These are phyloP conservation scores for Gastrolobium bilobum DNA, from an alignment of 306 rosid species.

Conservation along the genomic window DNA sequence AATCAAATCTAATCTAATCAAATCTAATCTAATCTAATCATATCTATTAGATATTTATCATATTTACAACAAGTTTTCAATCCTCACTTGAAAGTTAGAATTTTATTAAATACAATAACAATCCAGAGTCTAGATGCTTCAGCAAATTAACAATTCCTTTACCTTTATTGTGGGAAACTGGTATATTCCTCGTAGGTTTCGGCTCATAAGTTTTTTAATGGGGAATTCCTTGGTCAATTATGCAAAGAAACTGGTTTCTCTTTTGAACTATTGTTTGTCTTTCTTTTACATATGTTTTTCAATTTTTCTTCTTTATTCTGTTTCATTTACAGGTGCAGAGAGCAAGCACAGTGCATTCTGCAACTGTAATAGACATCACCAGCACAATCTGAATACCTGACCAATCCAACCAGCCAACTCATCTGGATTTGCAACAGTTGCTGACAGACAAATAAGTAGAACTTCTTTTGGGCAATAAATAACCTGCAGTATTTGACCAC, in stretches of 20 bases:
- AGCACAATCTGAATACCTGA: conserved; percentile 70
- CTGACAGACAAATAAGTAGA: conserved; percentile 88
- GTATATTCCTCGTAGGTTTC: conserved; percentile 12
- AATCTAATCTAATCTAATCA: no score
- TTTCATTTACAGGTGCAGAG: not conserved
- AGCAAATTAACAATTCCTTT: conserved; percentile 10
- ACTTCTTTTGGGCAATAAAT: conserved; percentile 89
- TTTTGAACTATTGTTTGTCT: not conserved
- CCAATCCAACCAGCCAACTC: conserved; percentile 99
- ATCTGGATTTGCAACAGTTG: conserved; percentile 95
- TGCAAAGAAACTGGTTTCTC: conserved; percentile 1
- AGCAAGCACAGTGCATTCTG: conserved; percentile 19
- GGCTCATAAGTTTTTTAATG: conserved; percentile 5
- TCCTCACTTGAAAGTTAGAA: not conserved
- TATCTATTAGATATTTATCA: no score
- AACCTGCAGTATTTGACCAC: conserved; percentile 64
- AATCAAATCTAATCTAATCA: no score
- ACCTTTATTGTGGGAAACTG: not conserved
- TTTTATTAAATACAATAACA: not conserved
- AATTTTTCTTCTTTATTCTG: not conserved
- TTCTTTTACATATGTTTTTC: not conserved
- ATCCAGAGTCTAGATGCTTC: conserved; percentile 3
- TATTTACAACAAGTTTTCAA: no score
- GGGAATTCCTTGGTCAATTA: not conserved
- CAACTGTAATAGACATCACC: conserved; percentile 30